These are phyloP conservation scores for Erigeron canadensis DNA, from an alignment of 129 eudicot genomes.

Conservation along the genomic window DNA sequence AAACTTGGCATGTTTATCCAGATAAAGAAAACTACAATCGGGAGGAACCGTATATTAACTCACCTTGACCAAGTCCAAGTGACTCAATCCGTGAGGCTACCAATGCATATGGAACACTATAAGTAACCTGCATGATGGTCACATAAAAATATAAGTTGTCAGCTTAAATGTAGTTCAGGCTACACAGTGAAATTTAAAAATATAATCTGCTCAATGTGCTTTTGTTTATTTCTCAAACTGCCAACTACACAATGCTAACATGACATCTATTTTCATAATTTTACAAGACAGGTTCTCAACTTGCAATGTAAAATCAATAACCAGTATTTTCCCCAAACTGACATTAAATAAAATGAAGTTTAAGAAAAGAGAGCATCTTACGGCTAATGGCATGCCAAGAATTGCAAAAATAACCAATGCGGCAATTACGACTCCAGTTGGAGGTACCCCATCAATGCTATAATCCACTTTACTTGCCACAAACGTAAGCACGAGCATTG, in stretches of 20 bases:
- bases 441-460: conserved; percentile 51
- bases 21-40: neutral
- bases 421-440: conserved; percentile 70
- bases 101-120: conserved; percentile 96
- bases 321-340: neutral
- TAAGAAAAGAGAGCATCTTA: conserved; percentile 42
- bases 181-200: neutral
- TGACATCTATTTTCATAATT: neutral
- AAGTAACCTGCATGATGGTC: conserved; percentile 76
- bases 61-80: conserved; percentile 97
- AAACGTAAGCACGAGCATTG: conserved; percentile 69
- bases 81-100: conserved; percentile 84
- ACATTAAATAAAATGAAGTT: neutral
- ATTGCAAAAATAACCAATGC: conserved; percentile 65
- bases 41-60: conserved; percentile 15
- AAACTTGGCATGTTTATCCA: neutral
- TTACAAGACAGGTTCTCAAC: no score
- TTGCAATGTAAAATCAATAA: no score
- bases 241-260: neutral
- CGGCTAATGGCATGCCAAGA: conserved; percentile 93
- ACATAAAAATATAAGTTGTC: conserved; percentile 9
- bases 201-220: neutral
- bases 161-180: conserved; percentile 1
- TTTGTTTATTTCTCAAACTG: no score
- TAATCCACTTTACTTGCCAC: conserved; percentile 49